Evolutionary conservation across 805 yeast species (phyloP), one percentile per base, ranked within the genome.

Genomic region (Komagataella mondaviorum): DNA sequence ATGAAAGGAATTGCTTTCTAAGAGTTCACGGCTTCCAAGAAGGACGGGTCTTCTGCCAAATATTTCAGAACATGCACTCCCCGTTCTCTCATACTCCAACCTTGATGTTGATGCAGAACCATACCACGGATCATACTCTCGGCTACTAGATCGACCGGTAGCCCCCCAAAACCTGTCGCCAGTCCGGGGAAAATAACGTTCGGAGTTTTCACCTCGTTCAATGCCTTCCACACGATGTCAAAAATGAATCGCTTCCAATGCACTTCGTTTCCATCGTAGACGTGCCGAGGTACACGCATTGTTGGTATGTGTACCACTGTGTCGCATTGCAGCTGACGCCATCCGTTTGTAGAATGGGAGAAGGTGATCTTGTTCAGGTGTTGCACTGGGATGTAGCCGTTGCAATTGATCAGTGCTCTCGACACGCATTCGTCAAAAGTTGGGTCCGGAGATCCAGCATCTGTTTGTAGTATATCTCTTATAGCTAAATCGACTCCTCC

Each of bases 401-500:
- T 57, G 36, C 55, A 57, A 47, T 47, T 47, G 14, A 17, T 45
- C 17, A 50, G 53, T 12, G 59, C 44, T 30, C 52, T 52, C 4
- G 46, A 36, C 18, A 52, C 52, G 1, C 18, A 12, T 48, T 70
- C 71, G 1, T 63, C 57, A 1, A 48, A 48, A 23, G 51, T 50
- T 59, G 63, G 56, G 3, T 53, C 36, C 39, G 14, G 39, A 14
- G 39, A 30, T 30, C 39, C 39, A 20, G 46, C 46, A 17, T 44
- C 44, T 2, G 51, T 48, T 18, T 54, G 47, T 51, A 63, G 69
- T 24, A 62, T 52, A 3, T 57, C 53, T 2, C 70, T 68, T n/a
- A 71, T 52, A 1, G 64, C 65, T 47, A 53, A 56, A 57, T 76
- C 81, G 57, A 76, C 73, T 1, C 81, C 81, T 2, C 81, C 81